These are phyloP conservation scores for Aspergillus fijiensis DNA, from an alignment of 2,329 filamentous ascomycete species.

Conservation along the genomic window DNA sequence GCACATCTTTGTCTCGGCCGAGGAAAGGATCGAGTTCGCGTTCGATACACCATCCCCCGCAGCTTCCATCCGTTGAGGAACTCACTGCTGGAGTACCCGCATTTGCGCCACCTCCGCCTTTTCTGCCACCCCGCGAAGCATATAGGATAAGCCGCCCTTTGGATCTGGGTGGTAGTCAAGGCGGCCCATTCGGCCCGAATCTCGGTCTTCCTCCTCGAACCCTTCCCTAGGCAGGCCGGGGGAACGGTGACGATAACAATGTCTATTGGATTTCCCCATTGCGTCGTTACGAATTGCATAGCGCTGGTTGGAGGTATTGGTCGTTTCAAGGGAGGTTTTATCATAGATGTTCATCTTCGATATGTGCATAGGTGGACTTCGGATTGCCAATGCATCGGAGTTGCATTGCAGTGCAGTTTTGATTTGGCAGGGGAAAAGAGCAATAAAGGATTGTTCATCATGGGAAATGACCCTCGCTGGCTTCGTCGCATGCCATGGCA, in stretches of 20 bases:
- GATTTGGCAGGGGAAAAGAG: neutral
- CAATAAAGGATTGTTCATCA: neutral
- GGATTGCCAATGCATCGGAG: neutral
- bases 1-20: constrained; percentile 39
- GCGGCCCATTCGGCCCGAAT: constrained; percentile 32
- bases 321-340: constrained; percentile 32
- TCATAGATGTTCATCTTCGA: constrained; percentile 29
- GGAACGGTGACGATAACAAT: constrained; percentile 13
- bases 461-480: neutral
- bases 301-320: constrained; percentile 38
- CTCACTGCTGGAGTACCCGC: constrained; percentile 49
- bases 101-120: constrained; percentile 40
- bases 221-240: constrained; percentile 27
- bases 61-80: constrained; percentile 48
- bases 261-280: constrained; percentile 26
- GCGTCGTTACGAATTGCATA: constrained; percentile 41
- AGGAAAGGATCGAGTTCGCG: constrained; percentile 42
- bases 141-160: constrained; percentile 36
- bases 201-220: constrained; percentile 38
- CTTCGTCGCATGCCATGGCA: constrained; percentile 4
- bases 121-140: constrained; percentile 35
- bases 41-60: constrained; percentile 34
- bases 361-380: constrained; percentile 13
- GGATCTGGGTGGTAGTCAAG: constrained; percentile 31
- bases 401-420: neutral